Conservation (phyloP, 495 filamentous ascomycete species). For the Immersiella caudata region DNA sequence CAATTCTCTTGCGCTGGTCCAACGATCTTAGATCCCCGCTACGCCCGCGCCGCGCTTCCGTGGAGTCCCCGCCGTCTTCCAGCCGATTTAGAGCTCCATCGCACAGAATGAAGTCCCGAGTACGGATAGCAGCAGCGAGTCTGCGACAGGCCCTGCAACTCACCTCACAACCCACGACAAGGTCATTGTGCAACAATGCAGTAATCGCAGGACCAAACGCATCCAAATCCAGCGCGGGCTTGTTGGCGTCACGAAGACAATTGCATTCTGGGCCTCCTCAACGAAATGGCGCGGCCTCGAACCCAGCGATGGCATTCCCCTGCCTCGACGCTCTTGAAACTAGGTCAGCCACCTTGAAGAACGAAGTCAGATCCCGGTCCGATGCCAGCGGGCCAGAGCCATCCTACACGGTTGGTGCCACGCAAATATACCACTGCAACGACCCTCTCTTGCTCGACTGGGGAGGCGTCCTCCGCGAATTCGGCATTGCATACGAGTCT, state of each 20-base stretch:
- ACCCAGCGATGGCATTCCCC: slow-evolving; percentile 91
- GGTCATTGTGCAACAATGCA: slow-evolving; percentile 11
- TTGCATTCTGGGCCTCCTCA: slow-evolving; percentile 39
- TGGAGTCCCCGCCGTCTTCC: background rate
- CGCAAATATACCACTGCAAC: slow-evolving; percentile 71
- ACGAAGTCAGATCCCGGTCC: slow-evolving; percentile 65
- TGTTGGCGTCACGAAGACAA: slow-evolving; percentile 20
- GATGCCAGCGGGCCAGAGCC: slow-evolving; percentile 79
- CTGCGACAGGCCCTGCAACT: background rate
- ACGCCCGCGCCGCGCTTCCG: background rate
- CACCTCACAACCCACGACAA: background rate
- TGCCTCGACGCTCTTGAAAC: slow-evolving; percentile 92
- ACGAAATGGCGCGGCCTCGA: slow-evolving; percentile 61
- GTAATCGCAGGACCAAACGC: background rate
- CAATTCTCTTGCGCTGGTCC: background rate
- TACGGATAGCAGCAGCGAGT: slow-evolving; percentile 6
- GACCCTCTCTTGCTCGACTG: slow-evolving; percentile 86
- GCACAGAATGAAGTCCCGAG: slow-evolving; percentile 29
- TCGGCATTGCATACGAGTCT: slow-evolving; percentile 88
- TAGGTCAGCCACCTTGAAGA: slow-evolving; percentile 69
- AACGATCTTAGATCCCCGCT: background rate
- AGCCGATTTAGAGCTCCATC: background rate
- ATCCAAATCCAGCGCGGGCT: background rate
- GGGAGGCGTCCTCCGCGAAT: slow-evolving; percentile 85
- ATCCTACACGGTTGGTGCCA: slow-evolving; percentile 85